A percentile compares a stretch with the other conserved stretches of the same genome.
phyloP scores from a whole-genome alignment of 2,329 filamentous ascomycete genomes.

The Aspergillus sp. region DNA sequence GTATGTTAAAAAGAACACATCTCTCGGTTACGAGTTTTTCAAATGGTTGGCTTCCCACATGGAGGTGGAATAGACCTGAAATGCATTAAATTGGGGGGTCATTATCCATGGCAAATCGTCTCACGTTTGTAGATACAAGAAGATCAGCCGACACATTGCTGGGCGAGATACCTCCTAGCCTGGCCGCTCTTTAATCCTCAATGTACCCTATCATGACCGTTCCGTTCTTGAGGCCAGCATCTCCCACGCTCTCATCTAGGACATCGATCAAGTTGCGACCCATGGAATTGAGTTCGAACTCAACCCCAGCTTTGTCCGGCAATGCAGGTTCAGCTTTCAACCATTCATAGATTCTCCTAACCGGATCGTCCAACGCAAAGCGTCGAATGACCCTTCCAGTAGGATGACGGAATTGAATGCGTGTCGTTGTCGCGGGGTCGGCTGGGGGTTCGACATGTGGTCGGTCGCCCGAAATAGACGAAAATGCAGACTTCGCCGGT shows the following conservation, averaged over 20 bases:
- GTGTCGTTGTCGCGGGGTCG: conserved; percentile 70
- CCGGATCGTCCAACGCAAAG: conserved; percentile 74
- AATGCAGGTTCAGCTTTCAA: conserved; percentile 79
- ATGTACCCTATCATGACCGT: conserved; percentile 94
- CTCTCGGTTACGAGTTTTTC: not conserved
- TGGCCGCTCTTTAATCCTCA: conserved; percentile 49
- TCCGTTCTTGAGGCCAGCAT: conserved; percentile 84
- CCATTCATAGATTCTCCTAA: conserved; percentile 90
- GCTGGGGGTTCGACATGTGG: conserved; percentile 77
- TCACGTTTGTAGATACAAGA: not conserved
- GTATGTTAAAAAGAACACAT: not conserved
- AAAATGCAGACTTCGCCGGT: conserved; percentile 54
- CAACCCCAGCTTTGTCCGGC: conserved; percentile 72
- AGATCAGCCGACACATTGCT: not conserved
- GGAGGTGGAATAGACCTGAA: not conserved
- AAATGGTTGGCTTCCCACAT: not conserved
- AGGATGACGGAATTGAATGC: conserved; percentile 89
- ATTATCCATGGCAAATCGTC: not conserved
- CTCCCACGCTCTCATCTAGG: conserved; percentile 72
- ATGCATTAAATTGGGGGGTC: conserved; percentile 1
- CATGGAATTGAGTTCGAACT: conserved; percentile 87
- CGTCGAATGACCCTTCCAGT: conserved; percentile 81
- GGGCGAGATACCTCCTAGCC: not conserved
- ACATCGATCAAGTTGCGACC: conserved; percentile 79
- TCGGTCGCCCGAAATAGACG: conserved; percentile 67